A percentile compares a stretch with the other conserved stretches of the same genome.
Conservation (phyloP, 164 flowering plant species). For the Umbellularia californica region DNA sequence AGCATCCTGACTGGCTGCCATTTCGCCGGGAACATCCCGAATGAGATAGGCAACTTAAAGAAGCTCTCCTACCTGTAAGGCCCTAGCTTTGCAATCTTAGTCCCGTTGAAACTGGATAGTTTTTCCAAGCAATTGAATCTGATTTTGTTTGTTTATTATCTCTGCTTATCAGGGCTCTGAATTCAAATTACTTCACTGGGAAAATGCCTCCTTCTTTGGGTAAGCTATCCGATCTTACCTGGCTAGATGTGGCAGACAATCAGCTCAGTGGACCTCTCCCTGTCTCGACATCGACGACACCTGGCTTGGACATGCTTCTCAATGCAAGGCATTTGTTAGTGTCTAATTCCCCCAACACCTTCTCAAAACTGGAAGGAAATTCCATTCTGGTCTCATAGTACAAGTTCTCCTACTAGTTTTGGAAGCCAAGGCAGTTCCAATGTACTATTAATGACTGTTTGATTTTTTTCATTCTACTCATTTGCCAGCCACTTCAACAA, state of each 20-base stretch:
- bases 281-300: constrained; percentile 46
- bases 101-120: not conserved
- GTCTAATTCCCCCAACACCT: not conserved
- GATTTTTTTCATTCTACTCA: not conserved
- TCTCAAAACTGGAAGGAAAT: not conserved
- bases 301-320: constrained; percentile 72
- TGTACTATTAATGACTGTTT: not conserved
- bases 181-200: constrained; percentile 74
- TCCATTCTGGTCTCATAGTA: constrained; percentile 9
- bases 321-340: constrained; percentile 76
- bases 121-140: not conserved
- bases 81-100: too few relatives aligned
- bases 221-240: constrained; percentile 61
- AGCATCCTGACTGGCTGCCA: constrained; percentile 82
- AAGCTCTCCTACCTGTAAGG: constrained; percentile 74
- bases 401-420: not conserved
- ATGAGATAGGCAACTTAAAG: constrained; percentile 62
- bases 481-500: constrained; percentile 85
- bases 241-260: constrained; percentile 90
- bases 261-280: constrained; percentile 73
- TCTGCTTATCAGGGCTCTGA: constrained; percentile 68
- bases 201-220: constrained; percentile 76
- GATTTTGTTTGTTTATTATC: not conserved
- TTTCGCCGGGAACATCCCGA: constrained; percentile 72
- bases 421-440: not conserved